Conservation (phyloP, 2,329 filamentous ascomycete species). For the Hymenoscyphus scutula region DNA sequence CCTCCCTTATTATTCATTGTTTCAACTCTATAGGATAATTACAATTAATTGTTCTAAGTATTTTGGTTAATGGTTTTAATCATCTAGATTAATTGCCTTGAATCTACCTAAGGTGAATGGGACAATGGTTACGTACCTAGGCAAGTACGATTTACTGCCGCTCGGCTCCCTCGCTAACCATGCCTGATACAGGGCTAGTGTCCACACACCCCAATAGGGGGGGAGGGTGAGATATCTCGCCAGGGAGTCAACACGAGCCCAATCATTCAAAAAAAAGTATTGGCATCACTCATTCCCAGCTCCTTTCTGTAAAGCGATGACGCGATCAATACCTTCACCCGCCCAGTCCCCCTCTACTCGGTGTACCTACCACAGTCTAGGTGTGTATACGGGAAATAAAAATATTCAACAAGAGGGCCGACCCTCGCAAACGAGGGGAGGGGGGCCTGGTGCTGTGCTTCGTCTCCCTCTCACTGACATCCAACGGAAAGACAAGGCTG, state of each 20-base stretch:
- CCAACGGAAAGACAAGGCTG: slow-evolving; percentile 10
- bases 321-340: background rate
- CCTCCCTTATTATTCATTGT: no score
- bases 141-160: no score
- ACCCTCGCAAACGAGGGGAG: background rate
- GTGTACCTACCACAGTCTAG: background rate
- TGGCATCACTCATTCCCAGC: background rate
- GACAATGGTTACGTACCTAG: no score
- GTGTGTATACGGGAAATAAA: background rate
- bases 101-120: no score
- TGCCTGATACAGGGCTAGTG: slow-evolving; percentile 10
- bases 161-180: slow-evolving; percentile 11
- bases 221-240: background rate
- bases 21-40: no score
- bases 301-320: background rate
- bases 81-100: no score
- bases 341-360: slow-evolving; percentile 5
- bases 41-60: no score
- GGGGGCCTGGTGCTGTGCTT: slow-evolving; percentile 12
- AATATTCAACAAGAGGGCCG: slow-evolving; percentile 12
- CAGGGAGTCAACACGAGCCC: background rate
- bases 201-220: background rate
- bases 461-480: background rate
- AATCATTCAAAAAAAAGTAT: background rate
- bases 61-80: no score